A percentile compares a stretch with the other conserved stretches of the same genome.
These are phyloP conservation scores for Phytophthora pinifolia DNA, from an alignment of 352 stramenopile species.

Conservation along the genomic window DNA sequence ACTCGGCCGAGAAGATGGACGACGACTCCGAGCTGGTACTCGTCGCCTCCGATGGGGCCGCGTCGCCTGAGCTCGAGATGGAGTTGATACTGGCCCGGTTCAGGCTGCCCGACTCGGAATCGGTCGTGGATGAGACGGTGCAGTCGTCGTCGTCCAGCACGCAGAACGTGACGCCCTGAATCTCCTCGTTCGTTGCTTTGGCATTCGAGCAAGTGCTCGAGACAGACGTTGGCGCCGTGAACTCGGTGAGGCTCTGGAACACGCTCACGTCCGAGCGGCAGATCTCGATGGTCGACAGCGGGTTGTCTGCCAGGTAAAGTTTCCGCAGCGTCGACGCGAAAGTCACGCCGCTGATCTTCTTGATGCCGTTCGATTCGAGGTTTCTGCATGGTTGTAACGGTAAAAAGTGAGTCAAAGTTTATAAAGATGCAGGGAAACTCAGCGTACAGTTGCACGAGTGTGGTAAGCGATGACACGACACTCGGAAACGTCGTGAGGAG, in stretches of 20 bases:
- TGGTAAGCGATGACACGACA: constrained; percentile 42
- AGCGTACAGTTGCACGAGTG: constrained; percentile 59
- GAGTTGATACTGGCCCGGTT: constrained; percentile 16
- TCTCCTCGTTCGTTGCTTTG: constrained; percentile 23
- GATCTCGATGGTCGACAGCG: constrained; percentile 49
- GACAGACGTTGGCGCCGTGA: constrained; percentile 36
- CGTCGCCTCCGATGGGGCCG: constrained; percentile 1
- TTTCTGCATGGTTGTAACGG: too few species aligned
- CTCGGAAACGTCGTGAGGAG: constrained; percentile 46
- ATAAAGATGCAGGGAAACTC: too few species aligned
- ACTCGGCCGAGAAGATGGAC: constrained; percentile 44
- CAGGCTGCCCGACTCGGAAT: constrained; percentile 14
- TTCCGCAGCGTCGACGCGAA: constrained; percentile 56
- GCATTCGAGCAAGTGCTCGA: constrained; percentile 31
- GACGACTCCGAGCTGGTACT: constrained; percentile 22
- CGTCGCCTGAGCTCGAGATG: constrained; percentile 22
- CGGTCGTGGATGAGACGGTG: constrained; percentile 7
- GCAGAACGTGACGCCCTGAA: constrained; percentile 41
- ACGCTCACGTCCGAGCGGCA: constrained; percentile 45
- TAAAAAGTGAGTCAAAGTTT: too few species aligned
- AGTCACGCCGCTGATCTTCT: constrained; percentile 41
- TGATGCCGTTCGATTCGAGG: constrained; percentile 58
- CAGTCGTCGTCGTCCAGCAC: constrained; percentile 35
- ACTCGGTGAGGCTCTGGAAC: constrained; percentile 32
- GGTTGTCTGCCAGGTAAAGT: constrained; percentile 45